Conservation (phyloP, 352 stramenopile genomes). For the Phytophthora aleatoria region DNA sequence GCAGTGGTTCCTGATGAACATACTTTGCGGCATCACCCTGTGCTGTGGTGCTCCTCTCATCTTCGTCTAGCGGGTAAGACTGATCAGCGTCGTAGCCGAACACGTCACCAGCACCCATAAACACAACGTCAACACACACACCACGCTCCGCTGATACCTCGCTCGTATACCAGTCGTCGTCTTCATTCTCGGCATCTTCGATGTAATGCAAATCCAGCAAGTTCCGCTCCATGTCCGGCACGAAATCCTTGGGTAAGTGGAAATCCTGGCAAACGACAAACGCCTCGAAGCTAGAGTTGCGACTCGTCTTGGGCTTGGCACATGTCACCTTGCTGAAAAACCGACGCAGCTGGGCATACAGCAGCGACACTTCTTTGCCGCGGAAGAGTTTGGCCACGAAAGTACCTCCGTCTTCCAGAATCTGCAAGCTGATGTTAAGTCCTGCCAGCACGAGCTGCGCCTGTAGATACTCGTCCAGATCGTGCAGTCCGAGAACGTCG, state of each 20-base stretch:
- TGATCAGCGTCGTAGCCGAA: conserved; percentile 85
- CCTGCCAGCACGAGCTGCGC: conserved; percentile 78
- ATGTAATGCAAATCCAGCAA: conserved; percentile 73
- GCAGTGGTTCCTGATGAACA: conserved; percentile 75
- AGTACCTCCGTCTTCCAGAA: conserved; percentile 68
- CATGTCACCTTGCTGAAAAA: conserved; percentile 81
- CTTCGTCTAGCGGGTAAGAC: conserved; percentile 77
- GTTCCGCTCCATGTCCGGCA: conserved; percentile 69
- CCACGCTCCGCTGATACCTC: conserved; percentile 45
- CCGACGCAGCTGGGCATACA: conserved; percentile 71
- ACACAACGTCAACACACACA: conserved; percentile 65
- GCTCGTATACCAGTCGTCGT: conserved; percentile 36
- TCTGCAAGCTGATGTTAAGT: conserved; percentile 82
- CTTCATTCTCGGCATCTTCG: conserved; percentile 46
- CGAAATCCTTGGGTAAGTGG: conserved; percentile 49
- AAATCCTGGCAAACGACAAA: conserved; percentile 84
- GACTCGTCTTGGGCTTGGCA: conserved; percentile 85
- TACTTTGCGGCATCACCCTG: conserved; percentile 39
- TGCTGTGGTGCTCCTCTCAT: conserved; percentile 2
- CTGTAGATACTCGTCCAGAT: conserved; percentile 85
- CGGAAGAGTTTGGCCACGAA: conserved; percentile 91
- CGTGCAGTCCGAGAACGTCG: conserved; percentile 93
- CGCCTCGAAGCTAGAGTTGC: conserved; percentile 85
- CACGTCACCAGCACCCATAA: conserved; percentile 75
- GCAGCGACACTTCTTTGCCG: conserved; percentile 73